Evolutionary conservation across 352 stramenopile species (phyloP).

Genomic region (Phytophthora europaea): DNA sequence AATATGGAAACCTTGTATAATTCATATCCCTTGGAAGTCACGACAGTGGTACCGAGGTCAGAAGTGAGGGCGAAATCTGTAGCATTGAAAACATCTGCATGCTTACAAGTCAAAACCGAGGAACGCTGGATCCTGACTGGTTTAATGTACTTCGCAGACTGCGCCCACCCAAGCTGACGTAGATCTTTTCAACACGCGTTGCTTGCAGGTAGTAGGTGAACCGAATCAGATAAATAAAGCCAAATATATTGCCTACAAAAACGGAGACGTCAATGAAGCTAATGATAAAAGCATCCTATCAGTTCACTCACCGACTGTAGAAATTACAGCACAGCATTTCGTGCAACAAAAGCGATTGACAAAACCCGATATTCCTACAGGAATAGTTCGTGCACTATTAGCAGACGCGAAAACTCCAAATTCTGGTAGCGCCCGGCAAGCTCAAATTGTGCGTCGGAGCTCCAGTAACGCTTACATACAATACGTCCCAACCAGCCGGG

Average conservation of each 20-base stretch:
- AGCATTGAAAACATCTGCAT: background rate
- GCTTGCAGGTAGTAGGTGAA: background rate
- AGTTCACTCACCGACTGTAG: background rate
- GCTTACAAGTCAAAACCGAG: background rate
- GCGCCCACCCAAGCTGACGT: background rate
- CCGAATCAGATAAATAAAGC: background rate
- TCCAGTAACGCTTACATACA: no score
- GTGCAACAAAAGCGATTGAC: background rate
- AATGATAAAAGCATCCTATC: background rate
- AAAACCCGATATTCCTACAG: background rate
- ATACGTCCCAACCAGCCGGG: no score
- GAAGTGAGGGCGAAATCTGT: no score
- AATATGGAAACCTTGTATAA: background rate
- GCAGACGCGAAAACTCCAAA: background rate
- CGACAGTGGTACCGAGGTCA: no score
- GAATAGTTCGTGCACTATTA: background rate
- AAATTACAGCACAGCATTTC: background rate
- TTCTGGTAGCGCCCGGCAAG: background rate
- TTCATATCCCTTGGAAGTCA: no score
- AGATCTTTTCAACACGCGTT: background rate
- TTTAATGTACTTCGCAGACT: background rate
- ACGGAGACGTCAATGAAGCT: background rate
- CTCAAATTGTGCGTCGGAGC: background rate
- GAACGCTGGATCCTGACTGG: background rate
- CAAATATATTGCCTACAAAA: background rate